Conservation (phyloP, 495 filamentous ascomycete genomes). For the Lepidopterella palustris region DNA sequence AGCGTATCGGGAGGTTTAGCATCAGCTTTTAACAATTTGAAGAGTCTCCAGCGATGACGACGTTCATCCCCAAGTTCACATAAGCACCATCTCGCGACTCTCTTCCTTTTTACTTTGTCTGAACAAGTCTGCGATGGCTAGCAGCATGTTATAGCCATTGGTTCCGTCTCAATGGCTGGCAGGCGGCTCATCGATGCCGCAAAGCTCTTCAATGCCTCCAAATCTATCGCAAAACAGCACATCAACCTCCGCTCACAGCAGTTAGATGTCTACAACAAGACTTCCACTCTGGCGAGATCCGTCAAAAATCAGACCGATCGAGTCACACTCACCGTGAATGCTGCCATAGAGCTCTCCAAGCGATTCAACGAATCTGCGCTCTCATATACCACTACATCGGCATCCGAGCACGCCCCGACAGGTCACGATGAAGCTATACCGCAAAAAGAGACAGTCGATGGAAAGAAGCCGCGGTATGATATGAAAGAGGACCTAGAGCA, state of each 20-base stretch:
- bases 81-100: neutral
- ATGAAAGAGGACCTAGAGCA: constrained; percentile 38
- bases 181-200: constrained; percentile 71
- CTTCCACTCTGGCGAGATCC: constrained; percentile 66
- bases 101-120: neutral
- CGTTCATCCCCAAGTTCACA: too few species aligned
- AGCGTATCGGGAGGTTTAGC: too few species aligned
- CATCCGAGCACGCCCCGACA: constrained; percentile 22
- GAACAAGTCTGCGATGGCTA: neutral
- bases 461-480: constrained; percentile 1
- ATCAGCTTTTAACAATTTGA: too few species aligned
- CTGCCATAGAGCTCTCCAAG: constrained; percentile 53
- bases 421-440: constrained; percentile 23
- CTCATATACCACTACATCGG: constrained; percentile 24
- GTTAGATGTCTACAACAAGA: constrained; percentile 67
- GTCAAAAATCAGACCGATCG: constrained; percentile 58
- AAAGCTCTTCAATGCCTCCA: constrained; percentile 70
- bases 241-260: constrained; percentile 68
- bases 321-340: constrained; percentile 56
- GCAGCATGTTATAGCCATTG: neutral
- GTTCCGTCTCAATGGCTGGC: constrained; percentile 51
- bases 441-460: constrained; percentile 20
- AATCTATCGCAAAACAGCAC: constrained; percentile 72
- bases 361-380: constrained; percentile 48
- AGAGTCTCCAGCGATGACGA: too few species aligned